Evolutionary conservation across 1,284 basidiomycete species (phyloP), one percentile per base, ranked within the genome.

Genomic region (Moniliophthora roreri): DNA sequence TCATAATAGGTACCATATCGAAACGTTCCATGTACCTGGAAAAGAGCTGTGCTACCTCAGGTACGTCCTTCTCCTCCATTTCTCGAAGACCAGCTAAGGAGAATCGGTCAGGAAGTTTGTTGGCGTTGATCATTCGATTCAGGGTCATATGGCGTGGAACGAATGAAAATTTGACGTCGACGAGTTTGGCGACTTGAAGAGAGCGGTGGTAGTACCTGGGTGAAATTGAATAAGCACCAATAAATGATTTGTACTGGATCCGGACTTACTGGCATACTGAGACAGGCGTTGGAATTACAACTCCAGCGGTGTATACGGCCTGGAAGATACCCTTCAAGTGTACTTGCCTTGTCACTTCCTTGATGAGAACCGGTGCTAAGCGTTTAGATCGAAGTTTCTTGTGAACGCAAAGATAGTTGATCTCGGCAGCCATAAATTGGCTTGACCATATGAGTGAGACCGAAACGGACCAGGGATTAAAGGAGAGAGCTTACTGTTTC

Each of bases 361-460:
- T 98, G 75, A 99, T 99, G 48, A 99, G 80, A 23, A 99, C 92
- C 0, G 97, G 97, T 0, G 97, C 90, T 16, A 99, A 80, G 34
- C 97, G 90, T 69, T 98, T 99, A 4, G 93, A 92, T 11, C 97
- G 88, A 45, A 99, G 76, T 71, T 98, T 98, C 76, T 99, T 99
- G 81, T 98, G 96, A 3, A 98, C 88, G 64, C 95, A 98, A 48
- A 99, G 85, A 71, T 95, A 99, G 72, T 99, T 99, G 75, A 99
- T 96, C 72, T 99, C 97, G 63, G 87, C 87, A 34, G 85, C 82
- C 38, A 74, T 74, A 64, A 97, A 79, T 7, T 77, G 72, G 53
- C 93, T 96, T 58, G 23, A 48, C 49, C 36, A 18, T 20, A 32
- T 63, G 16, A 51, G 24, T 36, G 51, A 6, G 41, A 18, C 21